These are phyloP conservation scores for Acer saccharum DNA, from an alignment of 345 rosid species.

Conservation along the genomic window DNA sequence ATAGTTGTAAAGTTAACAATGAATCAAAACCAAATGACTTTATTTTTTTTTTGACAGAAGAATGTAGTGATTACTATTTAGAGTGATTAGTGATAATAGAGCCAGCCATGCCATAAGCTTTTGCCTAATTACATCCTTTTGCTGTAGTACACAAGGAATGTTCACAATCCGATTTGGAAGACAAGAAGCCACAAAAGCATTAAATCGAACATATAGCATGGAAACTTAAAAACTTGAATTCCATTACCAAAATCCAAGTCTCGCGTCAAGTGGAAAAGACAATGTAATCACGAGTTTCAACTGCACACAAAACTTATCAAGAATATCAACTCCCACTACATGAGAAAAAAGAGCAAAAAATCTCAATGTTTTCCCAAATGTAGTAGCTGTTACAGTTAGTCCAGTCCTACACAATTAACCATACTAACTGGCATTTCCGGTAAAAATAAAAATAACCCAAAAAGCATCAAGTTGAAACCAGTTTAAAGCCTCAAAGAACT, in stretches of 20 bases:
- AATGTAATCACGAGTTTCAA: neutral
- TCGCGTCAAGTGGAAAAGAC: slow-evolving; percentile 1
- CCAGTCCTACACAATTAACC: slow-evolving; percentile 14
- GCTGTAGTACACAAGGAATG: neutral
- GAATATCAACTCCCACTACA: neutral
- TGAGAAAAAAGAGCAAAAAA: neutral
- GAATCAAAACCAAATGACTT: too few relatives aligned
- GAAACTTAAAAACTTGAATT: neutral
- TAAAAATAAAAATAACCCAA: neutral
- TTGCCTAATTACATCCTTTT: neutral
- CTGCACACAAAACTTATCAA: slow-evolving; percentile 1
- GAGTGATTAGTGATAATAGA: neutral
- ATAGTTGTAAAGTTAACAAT: too few relatives aligned
- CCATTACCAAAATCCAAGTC: slow-evolving; percentile 2
- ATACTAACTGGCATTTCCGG: slow-evolving; percentile 23
- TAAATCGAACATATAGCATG: neutral
- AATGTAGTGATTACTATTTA: neutral
- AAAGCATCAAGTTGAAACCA: slow-evolving; percentile 5
- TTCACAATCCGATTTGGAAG: neutral
- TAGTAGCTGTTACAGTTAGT: slow-evolving; percentile 26
- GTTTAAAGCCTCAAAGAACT: slow-evolving; percentile 8
- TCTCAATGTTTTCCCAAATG: neutral
- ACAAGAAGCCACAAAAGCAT: neutral
- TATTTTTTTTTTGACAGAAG: too few relatives aligned
- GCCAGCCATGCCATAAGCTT: neutral